These are phyloP conservation scores for Russula brevipes DNA, from an alignment of 768 basidiomycete species.

Conservation along the genomic window DNA sequence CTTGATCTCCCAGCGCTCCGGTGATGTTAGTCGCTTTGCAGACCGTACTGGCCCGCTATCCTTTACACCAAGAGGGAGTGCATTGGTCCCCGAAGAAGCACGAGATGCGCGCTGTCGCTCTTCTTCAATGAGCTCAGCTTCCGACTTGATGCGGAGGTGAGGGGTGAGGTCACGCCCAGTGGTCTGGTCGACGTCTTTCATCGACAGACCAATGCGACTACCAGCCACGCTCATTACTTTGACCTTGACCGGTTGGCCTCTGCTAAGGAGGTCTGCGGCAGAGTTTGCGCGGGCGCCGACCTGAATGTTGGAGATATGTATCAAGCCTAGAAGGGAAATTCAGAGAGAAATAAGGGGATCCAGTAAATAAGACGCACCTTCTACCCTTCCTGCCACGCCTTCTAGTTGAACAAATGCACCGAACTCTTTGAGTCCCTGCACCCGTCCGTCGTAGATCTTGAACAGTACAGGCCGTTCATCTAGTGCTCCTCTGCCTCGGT, in stretches of 20 bases:
- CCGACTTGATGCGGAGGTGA: conserved; percentile 89
- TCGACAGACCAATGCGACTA: conserved; percentile 76
- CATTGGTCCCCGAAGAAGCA: conserved; percentile 77
- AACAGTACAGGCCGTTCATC: conserved; percentile 86
- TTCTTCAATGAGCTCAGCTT: conserved; percentile 83
- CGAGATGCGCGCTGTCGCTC: conserved; percentile 58
- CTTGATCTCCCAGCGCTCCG: conserved; percentile 99
- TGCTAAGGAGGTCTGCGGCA: conserved; percentile 77
- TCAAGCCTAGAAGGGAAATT: conserved; percentile 62
- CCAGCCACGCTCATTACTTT: conserved; percentile 95
- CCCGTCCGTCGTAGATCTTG: conserved; percentile 90
- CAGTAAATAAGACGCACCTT: conserved; percentile 59
- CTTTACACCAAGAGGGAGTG: conserved; percentile 66
- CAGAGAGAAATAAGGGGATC: conserved; percentile 16
- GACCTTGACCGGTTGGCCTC: conserved; percentile 85
- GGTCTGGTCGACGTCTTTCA: conserved; percentile 95
- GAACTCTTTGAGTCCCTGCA: conserved; percentile 87
- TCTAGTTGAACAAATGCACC: conserved; percentile 92
- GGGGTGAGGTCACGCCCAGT: conserved; percentile 91
- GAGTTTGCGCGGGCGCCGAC: conserved; percentile 79
- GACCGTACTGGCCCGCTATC: conserved; percentile 58
- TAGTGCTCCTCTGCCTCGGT: conserved; percentile 39
- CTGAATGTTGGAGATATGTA: conserved; percentile 93
- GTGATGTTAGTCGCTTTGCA: conserved; percentile 87
- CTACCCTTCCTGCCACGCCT: conserved; percentile 76